A percentile compares a stretch with the other conserved stretches of the same genome.
Conservation (phyloP, 129 eudicot species). For the Apium graveolens region DNA sequence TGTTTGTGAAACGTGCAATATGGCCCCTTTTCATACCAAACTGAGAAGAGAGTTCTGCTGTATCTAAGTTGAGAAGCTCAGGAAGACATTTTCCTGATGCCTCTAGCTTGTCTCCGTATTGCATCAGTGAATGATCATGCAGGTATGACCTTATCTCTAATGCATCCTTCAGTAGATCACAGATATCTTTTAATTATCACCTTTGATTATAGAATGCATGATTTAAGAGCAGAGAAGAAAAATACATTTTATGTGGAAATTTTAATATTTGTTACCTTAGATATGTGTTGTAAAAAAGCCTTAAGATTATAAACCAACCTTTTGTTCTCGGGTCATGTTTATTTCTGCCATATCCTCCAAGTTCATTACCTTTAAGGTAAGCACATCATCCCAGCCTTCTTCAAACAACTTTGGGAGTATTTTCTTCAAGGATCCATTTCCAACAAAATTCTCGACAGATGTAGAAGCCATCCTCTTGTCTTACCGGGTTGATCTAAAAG, state of each 20-base stretch:
- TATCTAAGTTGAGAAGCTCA: slow-evolving; percentile 50
- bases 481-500: slow-evolving; percentile 7
- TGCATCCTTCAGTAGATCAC: slow-evolving; percentile 46
- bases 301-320: slow-evolving; percentile 28
- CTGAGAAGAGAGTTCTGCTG: slow-evolving; percentile 47
- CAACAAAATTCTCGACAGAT: slow-evolving; percentile 70
- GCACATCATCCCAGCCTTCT: slow-evolving; percentile 90
- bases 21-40: slow-evolving; percentile 83
- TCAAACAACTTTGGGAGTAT: slow-evolving; percentile 58
- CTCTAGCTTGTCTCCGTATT: slow-evolving; percentile 69
- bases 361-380: slow-evolving; percentile 71
- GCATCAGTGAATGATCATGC: slow-evolving; percentile 69
- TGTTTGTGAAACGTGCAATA: slow-evolving; percentile 64
- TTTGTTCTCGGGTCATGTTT: slow-evolving; percentile 61
- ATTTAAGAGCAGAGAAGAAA: background rate
- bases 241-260: background rate
- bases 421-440: slow-evolving; percentile 49
- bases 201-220: background rate
- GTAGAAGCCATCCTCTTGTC: slow-evolving; percentile 53
- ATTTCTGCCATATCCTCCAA: slow-evolving; percentile 58
- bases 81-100: slow-evolving; percentile 60
- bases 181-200: background rate
- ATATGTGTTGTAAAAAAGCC: background rate
- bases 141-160: slow-evolving; percentile 83
- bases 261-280: background rate